Evolutionary conservation across 345 rosid genomes (phyloP).

Genomic region (Rhodamnia argentea): DNA sequence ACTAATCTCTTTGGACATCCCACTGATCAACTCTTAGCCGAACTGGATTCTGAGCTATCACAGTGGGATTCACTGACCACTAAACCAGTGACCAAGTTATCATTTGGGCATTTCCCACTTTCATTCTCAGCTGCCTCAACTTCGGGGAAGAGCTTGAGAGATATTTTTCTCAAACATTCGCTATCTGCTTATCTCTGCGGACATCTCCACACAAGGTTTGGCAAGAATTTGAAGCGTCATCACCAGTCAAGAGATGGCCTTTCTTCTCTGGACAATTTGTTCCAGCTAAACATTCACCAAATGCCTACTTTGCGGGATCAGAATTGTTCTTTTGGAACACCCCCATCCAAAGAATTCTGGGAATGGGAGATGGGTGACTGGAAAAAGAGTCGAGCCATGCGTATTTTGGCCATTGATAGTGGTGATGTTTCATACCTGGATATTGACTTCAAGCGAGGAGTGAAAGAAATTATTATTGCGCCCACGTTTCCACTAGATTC

Average conservation of each 20-base stretch:
- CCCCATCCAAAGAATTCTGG: slow-evolving; percentile 61
- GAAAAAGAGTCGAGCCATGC: slow-evolving; percentile 77
- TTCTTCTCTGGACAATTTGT: slow-evolving; percentile 31
- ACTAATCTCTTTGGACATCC: slow-evolving; percentile 96
- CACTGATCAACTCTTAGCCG: slow-evolving; percentile 55
- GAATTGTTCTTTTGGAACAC: slow-evolving; percentile 60
- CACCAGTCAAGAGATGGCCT: slow-evolving; percentile 29
- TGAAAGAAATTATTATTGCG: slow-evolving; percentile 49
- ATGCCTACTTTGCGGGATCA: slow-evolving; percentile 15
- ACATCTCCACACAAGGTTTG: slow-evolving; percentile 82
- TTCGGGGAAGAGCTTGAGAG: slow-evolving; percentile 56
- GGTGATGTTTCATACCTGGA: slow-evolving; percentile 84
- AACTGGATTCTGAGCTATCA: slow-evolving; percentile 54
- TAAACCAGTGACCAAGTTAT: slow-evolving; percentile 60
- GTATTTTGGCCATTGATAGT: slow-evolving; percentile 76
- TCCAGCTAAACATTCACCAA: slow-evolving; percentile 68
- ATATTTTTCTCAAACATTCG: slow-evolving; percentile 78
- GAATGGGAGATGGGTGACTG: slow-evolving; percentile 99
- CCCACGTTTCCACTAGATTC: slow-evolving; percentile 94
- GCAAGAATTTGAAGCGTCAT: slow-evolving; percentile 81
- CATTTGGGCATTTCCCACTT: slow-evolving; percentile 92
- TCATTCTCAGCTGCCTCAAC: slow-evolving; percentile 64
- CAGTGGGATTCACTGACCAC: slow-evolving; percentile 57
- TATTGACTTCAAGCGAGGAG: slow-evolving; percentile 49
- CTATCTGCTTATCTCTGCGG: slow-evolving; percentile 79